Base-by-base conservation (phyloP, 2,329 filamentous ascomycete genomes). In the Aspergillus sp. region DNA sequence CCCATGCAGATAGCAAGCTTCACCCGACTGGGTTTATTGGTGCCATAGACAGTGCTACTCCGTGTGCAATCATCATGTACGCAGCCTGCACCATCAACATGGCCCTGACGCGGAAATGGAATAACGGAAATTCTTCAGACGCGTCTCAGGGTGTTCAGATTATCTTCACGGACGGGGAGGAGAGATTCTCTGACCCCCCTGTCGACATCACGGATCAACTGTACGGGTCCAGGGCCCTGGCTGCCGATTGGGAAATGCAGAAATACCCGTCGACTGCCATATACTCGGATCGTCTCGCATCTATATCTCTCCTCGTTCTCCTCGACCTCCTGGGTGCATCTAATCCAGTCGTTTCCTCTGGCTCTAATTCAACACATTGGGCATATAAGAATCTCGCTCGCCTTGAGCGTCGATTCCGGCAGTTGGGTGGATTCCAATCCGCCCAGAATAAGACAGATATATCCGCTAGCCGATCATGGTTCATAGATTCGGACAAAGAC, bases 11-110 rank as follows among this genome's bases (percentile, higher is more conserved):
- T 64, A 92, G 86, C 68, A 88, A 95, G 71, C 79, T 87, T 50
- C 78, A 77, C 16, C 92, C 92, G 0, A 75, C 85, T 53, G 92
- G 91, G 0, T 97, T 97, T 69, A 88, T 97, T 53, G 93, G 93
- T 0, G 94, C 93, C 0, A 94, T 85, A 10, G 93, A 97, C 68
- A 96, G 90, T 63, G 93, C 94, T 1, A 94, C 89, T 20, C 91
- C 94, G 7, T 97, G 92, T 70, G 93, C 93, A 0, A 91, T 97
- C 80, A 79, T 97, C 54, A 81, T 97, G 83, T 89, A 96, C 68
- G 84, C 87, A 13, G 89, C 91, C 52, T 80, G 86, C 58, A 88
- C 84, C 57, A 83, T 97, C 43, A 91, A 97, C 64, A 80, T 76
- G 1, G 89, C 89, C 2, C 74, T 97, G 67, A 88, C 87, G 29